Evolutionary conservation across 2,329 filamentous ascomycete species (phyloP), one percentile per base, ranked within the genome.

Genomic region (Elsinoe arachidis): DNA sequence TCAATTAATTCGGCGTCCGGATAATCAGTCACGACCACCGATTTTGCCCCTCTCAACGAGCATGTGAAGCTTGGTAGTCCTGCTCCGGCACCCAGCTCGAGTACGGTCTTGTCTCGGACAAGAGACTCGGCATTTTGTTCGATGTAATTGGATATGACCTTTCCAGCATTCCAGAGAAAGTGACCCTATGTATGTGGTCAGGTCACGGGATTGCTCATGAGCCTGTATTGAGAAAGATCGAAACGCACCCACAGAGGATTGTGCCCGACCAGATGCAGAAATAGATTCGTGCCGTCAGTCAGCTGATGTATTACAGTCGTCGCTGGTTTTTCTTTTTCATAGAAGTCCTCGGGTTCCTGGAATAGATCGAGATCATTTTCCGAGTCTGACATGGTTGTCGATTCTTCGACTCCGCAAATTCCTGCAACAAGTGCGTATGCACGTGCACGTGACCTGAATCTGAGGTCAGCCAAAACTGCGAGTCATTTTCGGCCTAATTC

Each of bases 21-120:
- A 69, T 90, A 96, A 70, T 97, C 91, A 6, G 90, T 95, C 64
- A 92, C 84, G 9, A 96, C 86, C 2, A 87, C 77, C 56, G 67
- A 61, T 5, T 62, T 62, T 19, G 91, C 91, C 12, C 87, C 88
- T 38, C 86, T 78, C 34, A 87, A 76, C 0, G 86, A 86, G 63
- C 85, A 86, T 34, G 93, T 83, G 10, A 96, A 80, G 67, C 86
- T 87, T 10, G 68, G 68, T 37, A 96, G 78, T 0, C 90, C 92
- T 0, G 89, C 89, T 12, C 89, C 92, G 2, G 92, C 91, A 49
- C 92, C 92, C 21, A 96, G 82, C 72, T 96, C 92, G 7, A 96
- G 81, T 1, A 96, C 81, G n/a, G 84, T 83, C 68, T 82, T 85
- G 62, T 73, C 78, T 12, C 73, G 67, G n/a, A 95, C 78, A 3